These are phyloP conservation scores for Cladorrhinum samala DNA, from an alignment of 495 filamentous ascomycete genomes.

Conservation along the genomic window DNA sequence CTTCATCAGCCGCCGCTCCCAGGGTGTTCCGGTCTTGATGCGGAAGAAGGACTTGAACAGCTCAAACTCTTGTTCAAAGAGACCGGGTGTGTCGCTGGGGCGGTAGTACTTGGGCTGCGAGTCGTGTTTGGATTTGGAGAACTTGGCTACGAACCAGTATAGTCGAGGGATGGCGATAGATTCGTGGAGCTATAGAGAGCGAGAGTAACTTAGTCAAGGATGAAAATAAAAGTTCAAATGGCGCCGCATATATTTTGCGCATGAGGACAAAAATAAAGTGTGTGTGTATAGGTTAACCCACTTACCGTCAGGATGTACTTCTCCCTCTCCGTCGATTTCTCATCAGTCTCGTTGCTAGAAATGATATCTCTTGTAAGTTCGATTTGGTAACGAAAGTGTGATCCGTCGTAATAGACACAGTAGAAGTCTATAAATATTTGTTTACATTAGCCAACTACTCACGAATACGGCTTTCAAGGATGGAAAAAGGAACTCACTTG, in stretches of 20 bases:
- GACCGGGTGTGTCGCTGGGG: not conserved
- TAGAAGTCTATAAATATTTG: not conserved
- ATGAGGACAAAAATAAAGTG: not conserved
- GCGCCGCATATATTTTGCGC: too few relatives aligned
- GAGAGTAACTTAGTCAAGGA: not conserved
- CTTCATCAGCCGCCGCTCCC: slow-evolving; percentile 44
- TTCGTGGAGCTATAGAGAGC: not conserved
- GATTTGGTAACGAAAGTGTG: not conserved
- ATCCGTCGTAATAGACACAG: not conserved
- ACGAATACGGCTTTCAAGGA: too few relatives aligned
- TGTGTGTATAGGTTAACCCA: too few relatives aligned
- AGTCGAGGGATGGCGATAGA: not conserved
- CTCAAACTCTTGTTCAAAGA: not conserved
- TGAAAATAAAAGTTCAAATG: not conserved
- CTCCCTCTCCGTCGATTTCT: not conserved
- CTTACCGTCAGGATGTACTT: slow-evolving; percentile 5
- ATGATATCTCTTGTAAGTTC: not conserved
- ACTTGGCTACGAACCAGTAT: slow-evolving; percentile 1
- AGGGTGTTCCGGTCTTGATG: slow-evolving; percentile 47
- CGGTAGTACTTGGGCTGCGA: slow-evolving; percentile 1
- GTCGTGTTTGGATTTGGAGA: not conserved
- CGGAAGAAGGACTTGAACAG: slow-evolving; percentile 24
- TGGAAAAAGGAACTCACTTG: slow-evolving; percentile 2
- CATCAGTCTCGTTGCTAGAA: not conserved
- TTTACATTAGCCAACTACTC: not conserved